Evolutionary conservation across 306 rosid genomes (phyloP).

Genomic region (Trifolium dubium): DNA sequence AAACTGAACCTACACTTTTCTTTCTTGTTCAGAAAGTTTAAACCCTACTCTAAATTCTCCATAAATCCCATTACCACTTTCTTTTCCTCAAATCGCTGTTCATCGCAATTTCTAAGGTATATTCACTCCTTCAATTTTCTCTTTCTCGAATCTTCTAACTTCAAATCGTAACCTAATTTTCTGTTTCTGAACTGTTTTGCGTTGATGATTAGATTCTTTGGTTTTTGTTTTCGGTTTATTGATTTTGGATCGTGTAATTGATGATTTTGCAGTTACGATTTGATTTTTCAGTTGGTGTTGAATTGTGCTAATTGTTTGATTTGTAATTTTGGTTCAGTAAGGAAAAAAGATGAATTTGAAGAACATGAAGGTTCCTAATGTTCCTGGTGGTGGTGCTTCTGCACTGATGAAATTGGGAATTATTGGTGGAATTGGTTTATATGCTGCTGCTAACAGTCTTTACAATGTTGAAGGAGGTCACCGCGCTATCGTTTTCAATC

Average conservation of each 20-base stretch:
- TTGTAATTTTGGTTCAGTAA: neutral
- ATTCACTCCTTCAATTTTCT: neutral
- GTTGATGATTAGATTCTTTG: no score
- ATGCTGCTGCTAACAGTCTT: conserved; percentile 70
- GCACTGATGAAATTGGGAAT: conserved; percentile 60
- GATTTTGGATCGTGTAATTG: no score
- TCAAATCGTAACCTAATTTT: neutral
- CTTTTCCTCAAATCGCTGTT: neutral
- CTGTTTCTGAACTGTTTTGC: no score
- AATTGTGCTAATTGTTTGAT: conserved; percentile 1
- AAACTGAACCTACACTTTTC: neutral
- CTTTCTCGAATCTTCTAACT: neutral
- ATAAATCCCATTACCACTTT: conserved; percentile 30
- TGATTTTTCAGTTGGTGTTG: no score
- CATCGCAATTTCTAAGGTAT: conserved; percentile 39
- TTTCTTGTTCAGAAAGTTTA: conserved; percentile 45
- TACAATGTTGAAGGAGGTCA: conserved; percentile 95
- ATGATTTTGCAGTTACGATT: no score
- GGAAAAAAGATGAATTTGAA: conserved; percentile 43
- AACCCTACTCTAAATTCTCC: conserved; percentile 33
- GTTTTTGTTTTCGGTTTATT: no score
- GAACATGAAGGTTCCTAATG: conserved; percentile 37
- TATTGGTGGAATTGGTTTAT: conserved; percentile 68
- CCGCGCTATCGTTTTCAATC: conserved; percentile 86
- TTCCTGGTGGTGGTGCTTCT: conserved; percentile 68